Base-by-base conservation (phyloP, 2,329 filamentous ascomycete species). In the Coniochaeta prunicola region DNA sequence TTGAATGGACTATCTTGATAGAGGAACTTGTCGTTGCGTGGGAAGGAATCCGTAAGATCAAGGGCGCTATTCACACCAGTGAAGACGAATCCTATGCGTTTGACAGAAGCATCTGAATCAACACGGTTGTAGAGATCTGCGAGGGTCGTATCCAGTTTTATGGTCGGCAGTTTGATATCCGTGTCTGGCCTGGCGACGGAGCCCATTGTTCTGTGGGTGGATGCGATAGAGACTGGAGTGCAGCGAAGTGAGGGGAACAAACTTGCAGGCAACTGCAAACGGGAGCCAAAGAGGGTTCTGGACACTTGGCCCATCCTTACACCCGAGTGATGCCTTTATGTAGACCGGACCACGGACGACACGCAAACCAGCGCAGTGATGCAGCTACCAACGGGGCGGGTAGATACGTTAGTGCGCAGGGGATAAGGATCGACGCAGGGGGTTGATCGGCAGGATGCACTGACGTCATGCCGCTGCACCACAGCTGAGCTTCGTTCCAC, bases 1-100 rank as follows among this genome's bases (percentile, higher is more conserved):
- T 67, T 70, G 59, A 72, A 71, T 30, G 64, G 63, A 6, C 64
- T 65, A 60, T 74, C 71, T 40, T 75, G 69, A 57, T 75, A 75
- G 15, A 73, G 65, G 48, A 68, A 74, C 58, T 73, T 74, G 15
- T 64, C 65, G 58, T 73, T 75, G 9, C 69, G 65, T 1, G 70
- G 68, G 15, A 74, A 64, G 57, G 67, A 59, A 4, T 65, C 57
- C 17, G 62, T 69, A 17, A 72, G 63, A 26, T 62, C 59, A 8
- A 68, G 45, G 13, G 59, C 63, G 12, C 64, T 66, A 58, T 68
- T 70, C 60, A 68, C 63, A 33, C 64, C 65, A 58, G 68, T 65
- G 19, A 70, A 63, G 30, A 73, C 64, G 38, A 70, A 65, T n/a
- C 65, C 69, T 45, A 74, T 65, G 15, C 64, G 64, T 40, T 65